Percentiles rank a stretch among this genome's conserved stretches.
These are phyloP conservation scores for Phytopythium montanum DNA, from an alignment of 352 stramenopile species.

Conservation along the genomic window DNA sequence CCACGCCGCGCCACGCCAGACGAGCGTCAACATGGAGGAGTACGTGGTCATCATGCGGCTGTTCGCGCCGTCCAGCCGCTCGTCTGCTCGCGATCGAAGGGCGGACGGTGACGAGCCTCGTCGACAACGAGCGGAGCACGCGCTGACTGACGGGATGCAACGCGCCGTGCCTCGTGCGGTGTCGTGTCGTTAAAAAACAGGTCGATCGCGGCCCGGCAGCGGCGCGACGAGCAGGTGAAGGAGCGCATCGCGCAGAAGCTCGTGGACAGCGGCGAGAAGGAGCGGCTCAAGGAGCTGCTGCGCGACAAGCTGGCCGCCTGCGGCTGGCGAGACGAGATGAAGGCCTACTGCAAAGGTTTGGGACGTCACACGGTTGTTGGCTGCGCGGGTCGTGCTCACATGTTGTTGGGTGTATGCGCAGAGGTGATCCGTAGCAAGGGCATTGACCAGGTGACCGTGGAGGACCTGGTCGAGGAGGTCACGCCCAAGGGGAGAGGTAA, in stretches of 20 bases:
- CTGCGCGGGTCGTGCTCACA: not conserved
- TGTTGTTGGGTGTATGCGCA: constrained; percentile 16
- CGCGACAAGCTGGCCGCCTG: constrained; percentile 86
- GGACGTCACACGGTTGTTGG: not conserved
- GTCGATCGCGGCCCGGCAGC: constrained; percentile 41
- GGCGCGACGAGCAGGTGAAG: constrained; percentile 71
- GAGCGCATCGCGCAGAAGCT: constrained; percentile 85
- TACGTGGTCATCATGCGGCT: not conserved
- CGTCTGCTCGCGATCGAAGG: not conserved
- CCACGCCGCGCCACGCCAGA: not conserved
- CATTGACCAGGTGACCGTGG: constrained; percentile 93
- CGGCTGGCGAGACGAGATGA: constrained; percentile 92
- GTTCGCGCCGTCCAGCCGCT: not conserved
- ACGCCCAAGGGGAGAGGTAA: constrained; percentile 82
- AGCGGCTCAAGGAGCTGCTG: constrained; percentile 88
- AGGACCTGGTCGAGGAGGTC: constrained; percentile 93
- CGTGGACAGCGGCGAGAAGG: constrained; percentile 88
- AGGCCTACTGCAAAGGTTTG: constrained; percentile 81
- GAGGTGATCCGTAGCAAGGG: constrained; percentile 93
- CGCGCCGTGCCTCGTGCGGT: not conserved
- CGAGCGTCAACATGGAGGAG: not conserved
- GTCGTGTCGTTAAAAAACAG: constrained; percentile 25
- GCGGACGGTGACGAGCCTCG: not conserved
- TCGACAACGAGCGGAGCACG: not conserved
- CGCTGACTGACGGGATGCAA: not conserved